These are phyloP conservation scores for Abrus pulchellus DNA, from an alignment of 306 rosid genomes.

Conservation along the genomic window DNA sequence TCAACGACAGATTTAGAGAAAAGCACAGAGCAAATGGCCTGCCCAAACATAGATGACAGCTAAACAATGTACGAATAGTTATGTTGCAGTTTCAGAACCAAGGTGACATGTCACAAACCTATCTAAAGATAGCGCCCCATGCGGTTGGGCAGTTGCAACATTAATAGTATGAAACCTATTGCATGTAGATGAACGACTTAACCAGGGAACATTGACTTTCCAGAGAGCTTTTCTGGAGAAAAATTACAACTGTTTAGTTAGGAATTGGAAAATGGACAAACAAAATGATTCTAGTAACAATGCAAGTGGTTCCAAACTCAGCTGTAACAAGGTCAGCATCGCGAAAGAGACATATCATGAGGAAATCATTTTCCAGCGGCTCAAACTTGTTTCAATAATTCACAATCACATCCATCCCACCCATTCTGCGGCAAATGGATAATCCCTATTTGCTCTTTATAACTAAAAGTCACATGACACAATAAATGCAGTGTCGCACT, in stretches of 20 bases:
- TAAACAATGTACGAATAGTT: background rate
- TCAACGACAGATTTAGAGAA: background rate
- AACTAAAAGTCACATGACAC: background rate
- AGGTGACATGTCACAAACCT: background rate
- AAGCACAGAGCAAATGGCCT: background rate
- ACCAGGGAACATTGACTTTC: background rate
- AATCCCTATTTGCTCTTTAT: background rate
- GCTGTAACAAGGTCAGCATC: background rate
- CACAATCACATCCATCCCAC: background rate
- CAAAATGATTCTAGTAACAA: background rate
- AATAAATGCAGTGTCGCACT: background rate
- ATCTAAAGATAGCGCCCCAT: background rate
- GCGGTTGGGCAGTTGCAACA: background rate
- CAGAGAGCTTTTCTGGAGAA: background rate
- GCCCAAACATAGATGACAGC: background rate
- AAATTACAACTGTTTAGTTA: too few relatives aligned
- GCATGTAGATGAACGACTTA: background rate
- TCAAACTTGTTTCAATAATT: background rate
- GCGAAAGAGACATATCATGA: background rate
- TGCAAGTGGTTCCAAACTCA: slow-evolving; percentile 14
- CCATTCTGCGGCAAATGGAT: background rate
- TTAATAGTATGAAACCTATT: background rate
- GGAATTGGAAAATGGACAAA: background rate
- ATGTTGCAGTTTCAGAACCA: background rate
- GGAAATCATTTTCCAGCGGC: background rate